Evolutionary conservation across 2,329 filamentous ascomycete genomes (phyloP), one percentile per base, ranked within the genome.

Genomic region (Rosellinia necatrix): DNA sequence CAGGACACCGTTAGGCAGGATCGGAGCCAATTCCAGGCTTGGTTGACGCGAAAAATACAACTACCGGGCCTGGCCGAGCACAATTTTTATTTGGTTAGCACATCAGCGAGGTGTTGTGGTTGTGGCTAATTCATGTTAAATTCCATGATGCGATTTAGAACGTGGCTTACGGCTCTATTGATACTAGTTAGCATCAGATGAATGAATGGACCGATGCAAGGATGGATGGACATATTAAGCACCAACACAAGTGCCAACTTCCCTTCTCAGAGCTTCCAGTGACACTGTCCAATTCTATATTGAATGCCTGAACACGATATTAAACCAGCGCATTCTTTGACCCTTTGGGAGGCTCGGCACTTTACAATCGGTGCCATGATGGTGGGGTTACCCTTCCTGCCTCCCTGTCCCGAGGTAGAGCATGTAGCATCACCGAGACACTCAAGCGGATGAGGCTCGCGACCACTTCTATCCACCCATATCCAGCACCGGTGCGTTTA

Each of bases 1-100:
- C 44, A 73, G 78, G 57, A 78, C 76, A 35, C 75, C 76, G 0
- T 61, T 79, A 13, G 72, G 72, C 6, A 67, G 74, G 15, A 67
- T 76, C 49, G 67, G 64, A 6, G 55, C 63, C 3, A 69, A 62
- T 48, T 54, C 64, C 21, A 65, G 65, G 13, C 61, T 70, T 41
- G 65, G 65, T 29, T 70, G 52, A 66, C 10, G 40, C 19, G 25
- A 15, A 24, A 25, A 22, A 3, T 29, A 38, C 10, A 17, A 27
- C 22, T 30, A 8, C 6, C 13, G 35, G 19, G 5, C 41, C 17
- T 42, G 6, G 21, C 37, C 29, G 24, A 32, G 30, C 35, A n/a
- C 42, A 22, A 24, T 44, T 17, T 40, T 29, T 22, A n/a, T 8
- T 46, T 27, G 25, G 25, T 48, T 47, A 8, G 40, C 46, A 5